Evolutionary conservation across 2,329 filamentous ascomycete genomes (phyloP).

Genomic region (Dryadomyces quercus-mongolicae): DNA sequence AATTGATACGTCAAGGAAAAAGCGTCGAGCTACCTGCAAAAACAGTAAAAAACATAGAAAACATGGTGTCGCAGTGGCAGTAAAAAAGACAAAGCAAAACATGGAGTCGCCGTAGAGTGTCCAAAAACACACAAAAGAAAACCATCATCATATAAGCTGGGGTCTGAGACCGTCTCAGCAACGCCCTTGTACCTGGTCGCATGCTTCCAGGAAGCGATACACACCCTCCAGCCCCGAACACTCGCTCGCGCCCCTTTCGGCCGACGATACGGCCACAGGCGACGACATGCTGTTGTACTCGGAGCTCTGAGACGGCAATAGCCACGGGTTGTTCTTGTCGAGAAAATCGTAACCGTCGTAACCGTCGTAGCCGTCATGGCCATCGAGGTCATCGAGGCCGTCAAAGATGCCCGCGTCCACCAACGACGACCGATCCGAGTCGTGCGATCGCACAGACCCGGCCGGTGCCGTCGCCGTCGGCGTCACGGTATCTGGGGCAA

Average conservation of each 20-base stretch:
- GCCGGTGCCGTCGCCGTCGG: conserved; percentile 29
- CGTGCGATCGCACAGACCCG: conserved; percentile 31
- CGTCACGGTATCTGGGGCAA: conserved; percentile 46
- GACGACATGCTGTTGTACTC: conserved; percentile 32
- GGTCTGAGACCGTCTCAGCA: neutral
- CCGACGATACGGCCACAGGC: conserved; percentile 25
- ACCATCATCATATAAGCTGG: neutral
- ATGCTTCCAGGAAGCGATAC: conserved; percentile 46
- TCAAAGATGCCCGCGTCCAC: conserved; percentile 21
- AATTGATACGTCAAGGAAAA: neutral
- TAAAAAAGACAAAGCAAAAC: too few species aligned
- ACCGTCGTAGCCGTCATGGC: conserved; percentile 18
- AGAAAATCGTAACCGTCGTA: conserved; percentile 12
- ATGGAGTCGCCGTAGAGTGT: neutral
- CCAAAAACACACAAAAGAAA: neutral
- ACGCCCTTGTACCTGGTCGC: conserved; percentile 26
- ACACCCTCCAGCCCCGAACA: conserved; percentile 46
- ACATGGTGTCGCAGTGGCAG: neutral
- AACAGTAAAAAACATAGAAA: neutral
- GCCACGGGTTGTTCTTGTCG: conserved; percentile 28
- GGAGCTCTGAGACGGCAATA: conserved; percentile 31
- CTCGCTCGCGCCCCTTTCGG: conserved; percentile 31
- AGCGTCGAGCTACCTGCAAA: neutral
- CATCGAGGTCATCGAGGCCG: conserved; percentile 13
- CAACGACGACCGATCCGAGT: conserved; percentile 17